phyloP scores from a whole-genome alignment of 2,329 filamentous ascomycete species.

The Pseudogymnoascus pannorum region DNA sequence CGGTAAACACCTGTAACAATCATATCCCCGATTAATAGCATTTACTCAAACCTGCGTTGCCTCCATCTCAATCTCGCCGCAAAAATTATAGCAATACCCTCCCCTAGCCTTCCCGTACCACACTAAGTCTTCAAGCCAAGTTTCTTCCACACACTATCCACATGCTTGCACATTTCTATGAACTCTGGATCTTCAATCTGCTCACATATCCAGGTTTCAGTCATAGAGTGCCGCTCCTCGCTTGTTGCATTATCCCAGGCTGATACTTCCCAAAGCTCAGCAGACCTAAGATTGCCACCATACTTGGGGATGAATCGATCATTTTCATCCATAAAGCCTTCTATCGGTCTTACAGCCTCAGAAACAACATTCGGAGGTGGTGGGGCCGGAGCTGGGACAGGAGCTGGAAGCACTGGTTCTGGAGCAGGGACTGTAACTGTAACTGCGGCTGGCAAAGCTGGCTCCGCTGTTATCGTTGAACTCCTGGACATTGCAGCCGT shows the following conservation, averaged over 20 bases:
- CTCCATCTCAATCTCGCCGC: constrained; percentile 85
- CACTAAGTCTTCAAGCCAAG: constrained; percentile 36
- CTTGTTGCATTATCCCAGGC: constrained; percentile 24
- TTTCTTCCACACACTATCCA: constrained; percentile 41
- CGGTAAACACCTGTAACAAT: constrained; percentile 7
- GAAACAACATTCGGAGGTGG: background rate
- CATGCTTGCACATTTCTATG: constrained; percentile 42
- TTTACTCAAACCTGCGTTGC: constrained; percentile 2
- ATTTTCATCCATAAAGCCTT: constrained; percentile 17
- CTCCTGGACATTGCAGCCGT: constrained; percentile 4
- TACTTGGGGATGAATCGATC: constrained; percentile 21
- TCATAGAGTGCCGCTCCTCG: constrained; percentile 33
- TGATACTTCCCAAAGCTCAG: constrained; percentile 23
- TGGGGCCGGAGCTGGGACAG: background rate
- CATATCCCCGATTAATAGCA: background rate
- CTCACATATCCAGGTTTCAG: constrained; percentile 45
- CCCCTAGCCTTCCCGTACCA: background rate
- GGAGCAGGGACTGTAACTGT: constrained; percentile 10
- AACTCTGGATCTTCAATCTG: constrained; percentile 43
- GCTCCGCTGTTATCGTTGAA: background rate
- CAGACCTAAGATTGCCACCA: constrained; percentile 19
- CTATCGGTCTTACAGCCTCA: constrained; percentile 11
- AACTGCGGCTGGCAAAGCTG: background rate
- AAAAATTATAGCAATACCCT: constrained; percentile 51
- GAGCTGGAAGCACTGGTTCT: background rate